Percentiles rank a stretch among this genome's conserved stretches.
phyloP scores from a whole-genome alignment of 2,329 filamentous ascomycete genomes.

The Fusarium zealandicum region DNA sequence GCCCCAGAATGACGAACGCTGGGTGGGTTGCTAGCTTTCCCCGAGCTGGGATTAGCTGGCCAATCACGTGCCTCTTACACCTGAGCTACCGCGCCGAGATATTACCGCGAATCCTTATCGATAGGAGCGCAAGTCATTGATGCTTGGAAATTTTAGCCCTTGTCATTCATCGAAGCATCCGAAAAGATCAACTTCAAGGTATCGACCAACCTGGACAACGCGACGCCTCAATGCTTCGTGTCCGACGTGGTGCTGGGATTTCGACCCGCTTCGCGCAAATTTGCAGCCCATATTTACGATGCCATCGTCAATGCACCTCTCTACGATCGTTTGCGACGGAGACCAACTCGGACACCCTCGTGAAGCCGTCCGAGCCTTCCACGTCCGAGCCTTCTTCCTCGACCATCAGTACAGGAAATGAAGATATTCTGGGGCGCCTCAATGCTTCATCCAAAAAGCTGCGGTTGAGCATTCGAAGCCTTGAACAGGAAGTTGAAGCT shows the following conservation, averaged over 20 bases:
- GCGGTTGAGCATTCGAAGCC: not conserved
- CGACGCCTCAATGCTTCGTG: slow-evolving; percentile 42
- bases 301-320: slow-evolving; percentile 10
- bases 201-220: slow-evolving; percentile 10
- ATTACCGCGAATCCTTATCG: slow-evolving; percentile 28
- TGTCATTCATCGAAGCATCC: not conserved
- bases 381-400: not conserved
- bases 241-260: slow-evolving; percentile 26
- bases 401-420: not conserved
- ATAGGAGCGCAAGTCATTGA: slow-evolving; percentile 15
- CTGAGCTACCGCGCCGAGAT: slow-evolving; percentile 11
- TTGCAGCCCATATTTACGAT: slow-evolving; percentile 11
- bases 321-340: slow-evolving; percentile 28
- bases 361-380: not conserved
- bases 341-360: slow-evolving; percentile 4
- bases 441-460: not conserved
- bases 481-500: not conserved
- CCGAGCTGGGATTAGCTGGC: slow-evolving; percentile 4
- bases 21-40: slow-evolving; percentile 7
- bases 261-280: slow-evolving; percentile 20
- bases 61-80: slow-evolving; percentile 26
- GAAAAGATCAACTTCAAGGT: slow-evolving; percentile 7
- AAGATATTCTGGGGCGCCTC: not conserved
- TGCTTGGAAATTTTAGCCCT: slow-evolving; percentile 21
- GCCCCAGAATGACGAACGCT: slow-evolving; percentile 31